Base-by-base conservation (phyloP, 257 asterid species). In the Nicotiana noctiflora region DNA sequence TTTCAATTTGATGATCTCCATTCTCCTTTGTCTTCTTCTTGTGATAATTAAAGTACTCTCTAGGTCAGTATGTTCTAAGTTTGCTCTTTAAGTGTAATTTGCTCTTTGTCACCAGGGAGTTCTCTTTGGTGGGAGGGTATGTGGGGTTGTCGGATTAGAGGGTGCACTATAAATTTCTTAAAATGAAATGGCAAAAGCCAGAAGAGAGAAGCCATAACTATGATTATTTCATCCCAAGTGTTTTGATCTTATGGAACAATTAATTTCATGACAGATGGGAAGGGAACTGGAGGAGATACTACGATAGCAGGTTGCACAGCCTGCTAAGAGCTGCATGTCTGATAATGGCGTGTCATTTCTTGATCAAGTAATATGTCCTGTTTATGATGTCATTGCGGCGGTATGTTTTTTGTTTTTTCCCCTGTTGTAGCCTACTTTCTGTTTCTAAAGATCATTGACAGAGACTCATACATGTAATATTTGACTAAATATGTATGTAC, bases 351-450 rank as follows among this genome's bases (percentile, higher is more conserved):
- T 92, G 80, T 96, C 99, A 60, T 96, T 91, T 90, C 88, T 96
- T 13, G 95, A 94, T 85, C 97, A 91, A 91, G 96, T 96, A 75
- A 89, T 96, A 86, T 81, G 72, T 21, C 99, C 95, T 62, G 90
- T 96, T n/a, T 96, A 92, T 86, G 95, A 90, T 19, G 97, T 94
- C 80, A 82, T 96, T 67, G 88, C 91, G 79, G 93, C 94, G 97
- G 99, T 96, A 96, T 85, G 97, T 79, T 83, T 57, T 76, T 77
- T 76, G 52, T 51, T 85, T 62, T 75, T 17, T 23, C 8, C 32
- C 25, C 15, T 72, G 15, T 25, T 74, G 44, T 74, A 23, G 44
- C 61, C 61, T 74, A 88, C 97, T 32, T 21, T 44, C 14, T 70
- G 59, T 70, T 31, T 44, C 37, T 70, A 19, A 70, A 44, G 4